Base-by-base conservation (phyloP, 345 rosid genomes). In the Lagerstroemia speciosa region DNA sequence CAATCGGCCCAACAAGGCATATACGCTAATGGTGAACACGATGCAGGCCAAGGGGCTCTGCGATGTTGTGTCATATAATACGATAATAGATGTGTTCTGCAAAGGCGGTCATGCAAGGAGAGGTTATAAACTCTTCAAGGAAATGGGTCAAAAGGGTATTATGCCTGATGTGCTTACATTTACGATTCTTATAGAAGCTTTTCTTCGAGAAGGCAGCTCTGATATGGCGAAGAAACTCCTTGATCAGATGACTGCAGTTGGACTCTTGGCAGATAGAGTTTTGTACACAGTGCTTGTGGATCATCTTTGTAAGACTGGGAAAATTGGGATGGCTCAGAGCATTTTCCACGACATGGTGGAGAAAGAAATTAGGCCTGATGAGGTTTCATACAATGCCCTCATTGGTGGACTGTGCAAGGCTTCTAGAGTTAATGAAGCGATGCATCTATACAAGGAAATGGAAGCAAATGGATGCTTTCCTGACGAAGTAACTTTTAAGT, bases 41-140 rank as follows among this genome's bases (percentile, higher is more conserved):
- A 85, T 91, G 98, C 83, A 77, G 80, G 78, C 78, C 33, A 84
- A 85, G 73, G 94, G 91, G 36, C 78, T 89, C 45, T 81, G 79
- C 72, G 95, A 91, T 79, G 91, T 76, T 38, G 87, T 89, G 75
- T 86, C 99, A 38, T 91, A 88, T 73, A 91, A 93, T 80, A 91
- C 93, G 12, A 64, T 94, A 62, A 91, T 91, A 30, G 67, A 76
- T 34, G 84, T 88, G 36, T 84, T 83, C 76, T 89, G 97, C 67
- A 81, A 72, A 73, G 74, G 78, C 27, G 68, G 79, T 68, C 73
- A 67, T 40, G 74, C 77, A 31, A 76, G 73, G 73, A 84, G 73
- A 68, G 96, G 93, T 70, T 84, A 80, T 76, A 79, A 76, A 78
- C 72, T 94, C 57, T 86, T 87, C 77, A 83, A 84, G 74, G 95